A percentile compares a stretch with the other conserved stretches of the same genome.
Conservation (phyloP, 108 stramenopile genomes). For the Cyclotella distinguenda region DNA sequence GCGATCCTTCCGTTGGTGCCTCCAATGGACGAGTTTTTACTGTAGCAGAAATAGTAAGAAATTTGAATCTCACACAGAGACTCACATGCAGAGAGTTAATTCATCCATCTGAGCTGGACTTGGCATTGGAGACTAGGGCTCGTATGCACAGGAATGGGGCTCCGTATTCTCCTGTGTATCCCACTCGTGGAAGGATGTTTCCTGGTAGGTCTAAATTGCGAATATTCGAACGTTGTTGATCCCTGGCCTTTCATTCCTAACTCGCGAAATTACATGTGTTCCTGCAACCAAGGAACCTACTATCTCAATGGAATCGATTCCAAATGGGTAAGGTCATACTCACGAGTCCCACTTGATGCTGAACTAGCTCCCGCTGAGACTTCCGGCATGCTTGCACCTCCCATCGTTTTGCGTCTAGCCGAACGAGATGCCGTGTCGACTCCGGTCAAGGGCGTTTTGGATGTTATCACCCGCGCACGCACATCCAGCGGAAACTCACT, state of each 20-base stretch:
- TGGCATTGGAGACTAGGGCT: conserved; percentile 88
- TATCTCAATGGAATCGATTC: conserved; percentile 86
- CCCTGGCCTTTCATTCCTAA: neutral
- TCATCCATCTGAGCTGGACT: conserved; percentile 86
- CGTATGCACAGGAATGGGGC: conserved; percentile 82
- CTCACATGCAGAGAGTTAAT: conserved; percentile 82
- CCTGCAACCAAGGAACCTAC: conserved; percentile 67
- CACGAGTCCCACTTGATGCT: conserved; percentile 71
- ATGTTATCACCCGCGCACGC: conserved; percentile 47
- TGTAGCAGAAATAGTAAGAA: conserved; percentile 71
- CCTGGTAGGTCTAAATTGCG: conserved; percentile 40
- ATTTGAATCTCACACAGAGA: conserved; percentile 70
- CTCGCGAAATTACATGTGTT: neutral
- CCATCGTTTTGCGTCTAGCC: conserved; percentile 70
- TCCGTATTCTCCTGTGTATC: conserved; percentile 86
- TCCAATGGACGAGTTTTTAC: conserved; percentile 57
- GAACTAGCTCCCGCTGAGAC: conserved; percentile 52
- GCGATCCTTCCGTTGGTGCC: conserved; percentile 43
- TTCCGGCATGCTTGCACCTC: conserved; percentile 67
- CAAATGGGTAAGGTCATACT: conserved; percentile 79
- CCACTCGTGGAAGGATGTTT: conserved; percentile 77
- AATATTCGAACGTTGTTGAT: neutral
- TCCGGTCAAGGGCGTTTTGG: conserved; percentile 72
- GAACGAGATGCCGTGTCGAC: conserved; percentile 58
- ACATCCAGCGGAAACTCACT: conserved; percentile 34